Evolutionary conservation across 345 rosid species (phyloP).

Genomic region (Fremontodendron californicum): DNA sequence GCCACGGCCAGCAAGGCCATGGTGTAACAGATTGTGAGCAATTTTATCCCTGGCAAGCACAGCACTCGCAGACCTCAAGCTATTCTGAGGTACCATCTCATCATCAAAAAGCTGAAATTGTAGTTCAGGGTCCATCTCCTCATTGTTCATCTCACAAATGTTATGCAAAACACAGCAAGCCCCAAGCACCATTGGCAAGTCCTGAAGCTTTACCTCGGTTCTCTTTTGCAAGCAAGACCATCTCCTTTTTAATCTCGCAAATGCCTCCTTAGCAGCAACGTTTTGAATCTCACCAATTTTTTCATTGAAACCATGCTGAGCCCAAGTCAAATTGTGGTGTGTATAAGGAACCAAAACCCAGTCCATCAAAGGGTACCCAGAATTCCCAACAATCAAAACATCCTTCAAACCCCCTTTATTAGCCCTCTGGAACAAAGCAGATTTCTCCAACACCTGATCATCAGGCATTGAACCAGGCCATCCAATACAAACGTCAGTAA

Average conservation of each 20-base stretch:
- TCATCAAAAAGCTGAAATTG: conserved; percentile 36
- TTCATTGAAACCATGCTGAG: conserved; percentile 76
- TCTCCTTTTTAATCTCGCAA: conserved; percentile 31
- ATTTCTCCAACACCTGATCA: conserved; percentile 41
- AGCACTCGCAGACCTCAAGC: conserved; percentile 27
- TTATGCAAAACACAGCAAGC: conserved; percentile 56
- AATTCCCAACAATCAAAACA: conserved; percentile 63
- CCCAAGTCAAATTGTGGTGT: conserved; percentile 72
- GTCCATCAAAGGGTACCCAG: conserved; percentile 63
- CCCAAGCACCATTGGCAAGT: conserved; percentile 46
- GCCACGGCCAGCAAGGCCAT: conserved; percentile 43
- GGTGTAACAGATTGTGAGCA: conserved; percentile 52
- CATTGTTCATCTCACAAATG: conserved; percentile 40
- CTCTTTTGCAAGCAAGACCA: conserved; percentile 52
- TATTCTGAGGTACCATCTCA: conserved; percentile 37
- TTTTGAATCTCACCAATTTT: conserved; percentile 29
- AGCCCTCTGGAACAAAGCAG: background rate
- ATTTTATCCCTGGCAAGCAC: conserved; percentile 42
- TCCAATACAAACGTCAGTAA: conserved; percentile 50
- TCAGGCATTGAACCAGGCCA: conserved; percentile 35
- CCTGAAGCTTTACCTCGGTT: conserved; percentile 47
- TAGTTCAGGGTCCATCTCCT: conserved; percentile 31
- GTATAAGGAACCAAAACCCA: conserved; percentile 75
- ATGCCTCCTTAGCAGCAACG: background rate
- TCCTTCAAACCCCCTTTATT: conserved; percentile 49